phyloP scores from a whole-genome alignment of 2,329 filamentous ascomycete species.

The Epicoccum sorghinum region DNA sequence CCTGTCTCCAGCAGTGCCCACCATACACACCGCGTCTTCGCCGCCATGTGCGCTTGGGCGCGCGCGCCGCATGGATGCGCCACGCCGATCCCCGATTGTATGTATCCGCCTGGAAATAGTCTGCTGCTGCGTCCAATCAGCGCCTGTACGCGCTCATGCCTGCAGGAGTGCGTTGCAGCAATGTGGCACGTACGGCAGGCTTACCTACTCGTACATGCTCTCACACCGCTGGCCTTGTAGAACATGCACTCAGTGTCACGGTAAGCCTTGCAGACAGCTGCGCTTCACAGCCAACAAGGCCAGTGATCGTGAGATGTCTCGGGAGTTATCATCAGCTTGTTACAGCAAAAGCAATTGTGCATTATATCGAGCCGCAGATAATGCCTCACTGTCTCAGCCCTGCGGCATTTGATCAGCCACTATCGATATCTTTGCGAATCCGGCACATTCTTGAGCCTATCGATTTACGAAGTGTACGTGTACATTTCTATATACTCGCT shows the following conservation, averaged over 20 bases:
- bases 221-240: neutral
- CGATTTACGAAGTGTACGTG: slow-evolving; percentile 2
- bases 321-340: too few species aligned
- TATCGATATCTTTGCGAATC: neutral
- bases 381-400: neutral
- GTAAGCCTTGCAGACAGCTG: neutral
- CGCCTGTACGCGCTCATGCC: too few species aligned
- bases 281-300: too few species aligned
- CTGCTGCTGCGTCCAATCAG: too few species aligned
- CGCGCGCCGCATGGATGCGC: neutral
- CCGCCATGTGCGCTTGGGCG: slow-evolving; percentile 6
- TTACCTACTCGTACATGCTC: neutral
- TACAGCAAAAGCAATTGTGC: neutral
- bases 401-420: neutral
- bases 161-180: too few species aligned
- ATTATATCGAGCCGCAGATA: neutral
- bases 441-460: neutral
- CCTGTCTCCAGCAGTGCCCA: neutral
- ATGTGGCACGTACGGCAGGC: neutral
- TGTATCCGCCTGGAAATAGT: neutral
- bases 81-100: neutral
- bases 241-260: neutral
- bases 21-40: slow-evolving; percentile 16
- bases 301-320: too few species aligned
- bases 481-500: slow-evolving; percentile 28